phyloP scores from a whole-genome alignment of 1,284 basidiomycete species.

The Malassezia psittaci region DNA sequence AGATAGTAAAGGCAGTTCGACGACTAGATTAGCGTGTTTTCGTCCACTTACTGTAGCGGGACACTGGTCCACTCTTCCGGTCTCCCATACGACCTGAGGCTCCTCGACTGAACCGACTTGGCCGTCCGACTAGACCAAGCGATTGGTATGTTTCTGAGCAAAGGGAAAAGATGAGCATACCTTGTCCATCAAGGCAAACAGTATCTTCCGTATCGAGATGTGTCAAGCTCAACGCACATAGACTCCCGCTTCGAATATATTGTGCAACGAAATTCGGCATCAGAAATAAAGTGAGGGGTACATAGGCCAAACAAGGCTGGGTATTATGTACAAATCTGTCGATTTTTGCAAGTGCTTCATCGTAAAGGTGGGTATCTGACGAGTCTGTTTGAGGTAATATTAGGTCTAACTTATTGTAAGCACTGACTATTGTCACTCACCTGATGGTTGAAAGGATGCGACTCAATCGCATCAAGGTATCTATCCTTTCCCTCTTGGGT shows the following conservation, averaged over 20 bases:
- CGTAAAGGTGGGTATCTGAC: background rate
- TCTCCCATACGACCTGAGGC: conserved; percentile 40
- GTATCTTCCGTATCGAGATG: conserved; percentile 27
- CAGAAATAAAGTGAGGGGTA: conserved; percentile 34
- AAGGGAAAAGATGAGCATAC: conserved; percentile 36
- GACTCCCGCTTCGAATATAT: conserved; percentile 23
- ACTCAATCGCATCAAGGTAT: conserved; percentile 4
- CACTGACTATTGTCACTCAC: conserved; percentile 2
- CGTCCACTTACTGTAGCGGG: conserved; percentile 21
- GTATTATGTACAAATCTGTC: background rate
- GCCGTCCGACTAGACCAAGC: conserved; percentile 37
- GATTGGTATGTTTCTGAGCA: conserved; percentile 43
- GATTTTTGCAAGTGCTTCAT: background rate
- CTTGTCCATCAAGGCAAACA: conserved; percentile 36
- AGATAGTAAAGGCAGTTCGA: conserved; percentile 30
- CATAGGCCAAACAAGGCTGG: conserved; percentile 22
- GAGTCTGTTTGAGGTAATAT: background rate
- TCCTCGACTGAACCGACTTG: conserved; percentile 27
- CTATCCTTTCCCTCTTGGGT: background rate
- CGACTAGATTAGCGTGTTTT: conserved; percentile 9
- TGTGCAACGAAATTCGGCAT: conserved; percentile 33
- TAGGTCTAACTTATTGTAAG: too few relatives aligned
- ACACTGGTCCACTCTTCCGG: conserved; percentile 27
- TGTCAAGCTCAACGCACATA: conserved; percentile 24
- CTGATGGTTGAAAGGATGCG: conserved; percentile 34